phyloP scores from a whole-genome alignment of 805 yeast genomes.

The Pichia cabralensis region DNA sequence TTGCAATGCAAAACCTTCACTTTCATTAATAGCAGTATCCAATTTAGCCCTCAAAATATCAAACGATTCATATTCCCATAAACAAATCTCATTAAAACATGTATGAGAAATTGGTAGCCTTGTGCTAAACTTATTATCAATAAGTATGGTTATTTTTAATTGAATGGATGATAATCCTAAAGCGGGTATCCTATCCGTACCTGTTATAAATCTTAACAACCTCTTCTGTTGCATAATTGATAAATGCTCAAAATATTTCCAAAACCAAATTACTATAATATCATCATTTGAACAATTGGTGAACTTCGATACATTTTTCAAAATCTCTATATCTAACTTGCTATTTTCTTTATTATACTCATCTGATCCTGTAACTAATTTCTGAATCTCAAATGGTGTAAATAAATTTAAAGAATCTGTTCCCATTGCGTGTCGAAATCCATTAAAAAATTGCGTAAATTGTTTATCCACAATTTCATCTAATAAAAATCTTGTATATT shows the following conservation, averaged over 20 bases:
- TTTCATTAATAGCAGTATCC: conserved; percentile 59
- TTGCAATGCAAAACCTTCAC: conserved; percentile 69
- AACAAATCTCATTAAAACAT: conserved; percentile 82
- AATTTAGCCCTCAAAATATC: conserved; percentile 52
- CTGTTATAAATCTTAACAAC: conserved; percentile 71
- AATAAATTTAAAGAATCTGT: conserved; percentile 76
- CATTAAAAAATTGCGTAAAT: conserved; percentile 50
- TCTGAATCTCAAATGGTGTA: conserved; percentile 71
- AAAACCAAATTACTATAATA: conserved; percentile 66
- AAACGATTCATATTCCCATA: conserved; percentile 52
- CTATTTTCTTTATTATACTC: conserved; percentile 39
- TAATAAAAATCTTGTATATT: conserved; percentile 53
- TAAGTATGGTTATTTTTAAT: conserved; percentile 53
- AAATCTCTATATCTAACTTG: conserved; percentile 51
- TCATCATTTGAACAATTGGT: conserved; percentile 42
- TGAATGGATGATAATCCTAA: conserved; percentile 74
- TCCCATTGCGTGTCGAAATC: conserved; percentile 69
- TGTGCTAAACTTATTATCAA: conserved; percentile 24
- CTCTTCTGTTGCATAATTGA: conserved; percentile 42
- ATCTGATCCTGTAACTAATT: conserved; percentile 73
- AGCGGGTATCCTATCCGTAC: conserved; percentile 87
- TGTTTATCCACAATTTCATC: conserved; percentile 42
- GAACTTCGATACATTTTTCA: conserved; percentile 68
- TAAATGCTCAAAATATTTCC: conserved; percentile 60
- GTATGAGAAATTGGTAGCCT: conserved; percentile 84